Evolutionary conservation across 805 yeast species (phyloP), one percentile per base, ranked within the genome.

Genomic region (Schwanniomyces yamadae): DNA sequence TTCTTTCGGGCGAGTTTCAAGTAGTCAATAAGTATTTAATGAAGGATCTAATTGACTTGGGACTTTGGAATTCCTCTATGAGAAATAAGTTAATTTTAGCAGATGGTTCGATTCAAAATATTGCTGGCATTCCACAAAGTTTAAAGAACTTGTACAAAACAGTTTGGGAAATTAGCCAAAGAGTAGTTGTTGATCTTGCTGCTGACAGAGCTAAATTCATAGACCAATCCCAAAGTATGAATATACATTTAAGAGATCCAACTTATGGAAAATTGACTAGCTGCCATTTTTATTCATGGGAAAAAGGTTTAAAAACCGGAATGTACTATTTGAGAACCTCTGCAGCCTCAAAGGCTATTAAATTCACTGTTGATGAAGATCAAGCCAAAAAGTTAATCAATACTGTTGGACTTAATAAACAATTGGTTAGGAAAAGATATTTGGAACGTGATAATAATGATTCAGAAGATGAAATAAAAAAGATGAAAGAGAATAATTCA

Each of bases 131-230:
- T 34, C 97, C 98, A 7, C 71, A 70, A 13, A 84, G 83, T 27
- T 51, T 89, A 42, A 88, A 86, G 58, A 73, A 66, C 3, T 62
- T 91, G n/a, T 89, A 90, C 68, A 87, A 83, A 61, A 91, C 99
- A 0, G 96, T 89, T 7, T 91, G 99, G 99, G 99, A 91, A 63
- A 77, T 91, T 31, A 78, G 95, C 31, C 99, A 91, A 63, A 84
- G 78, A 63, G 71, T 74, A 8, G 76, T 91, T 41, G 82, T 91
- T 42, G 95, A 89, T 48, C 76, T 90, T 88, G 88, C 95, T 22
- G 84, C 84, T 13, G 90, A 77, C 54, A 71, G 87, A 51, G 82
- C 83, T 15, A 78, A 84, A 6, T 84, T 77, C 55, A 71, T 84
- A 44, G 84, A 78, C 50, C 75, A 68, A 42, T 63, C 59, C 57